A percentile compares a stretch with the other conserved stretches of the same genome.
Evolutionary conservation across 2,329 filamentous ascomycete species (phyloP).

Genomic region (Arthroderma sp.): DNA sequence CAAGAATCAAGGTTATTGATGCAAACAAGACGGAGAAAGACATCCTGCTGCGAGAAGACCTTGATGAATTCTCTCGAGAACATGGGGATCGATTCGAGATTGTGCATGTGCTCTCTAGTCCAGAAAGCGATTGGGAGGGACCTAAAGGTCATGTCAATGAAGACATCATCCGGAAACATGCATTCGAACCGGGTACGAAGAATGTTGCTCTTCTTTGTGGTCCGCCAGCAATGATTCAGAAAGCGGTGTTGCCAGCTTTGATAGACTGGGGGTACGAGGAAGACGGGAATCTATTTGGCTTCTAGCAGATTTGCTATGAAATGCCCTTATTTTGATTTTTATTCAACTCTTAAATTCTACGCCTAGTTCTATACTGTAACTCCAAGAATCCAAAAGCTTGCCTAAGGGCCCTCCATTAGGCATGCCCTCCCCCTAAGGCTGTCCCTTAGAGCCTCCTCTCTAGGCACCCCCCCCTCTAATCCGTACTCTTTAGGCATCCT

Average conservation of each 20-base stretch:
- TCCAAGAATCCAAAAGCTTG: too few relatives aligned
- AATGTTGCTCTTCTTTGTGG: slow-evolving; percentile 40
- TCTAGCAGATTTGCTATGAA: too few relatives aligned
- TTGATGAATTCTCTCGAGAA: slow-evolving; percentile 32
- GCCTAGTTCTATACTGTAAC: too few relatives aligned
- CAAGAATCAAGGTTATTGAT: slow-evolving; percentile 35
- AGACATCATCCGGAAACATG: slow-evolving; percentile 30
- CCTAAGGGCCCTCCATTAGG: too few relatives aligned
- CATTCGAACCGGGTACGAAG: slow-evolving; percentile 34
- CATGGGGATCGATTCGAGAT: slow-evolving; percentile 33
- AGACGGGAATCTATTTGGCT: slow-evolving; percentile 37
- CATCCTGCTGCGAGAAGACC: slow-evolving; percentile 35
- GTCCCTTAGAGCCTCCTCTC: too few relatives aligned
- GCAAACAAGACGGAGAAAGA: slow-evolving; percentile 40
- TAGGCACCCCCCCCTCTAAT: too few relatives aligned
- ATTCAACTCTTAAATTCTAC: too few relatives aligned
- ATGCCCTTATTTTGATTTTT: too few relatives aligned
- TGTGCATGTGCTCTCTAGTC: slow-evolving; percentile 38
- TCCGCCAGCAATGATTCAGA: slow-evolving; percentile 41
- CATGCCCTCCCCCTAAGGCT: too few relatives aligned
- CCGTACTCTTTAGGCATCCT: too few relatives aligned
- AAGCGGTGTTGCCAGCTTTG: slow-evolving; percentile 40
- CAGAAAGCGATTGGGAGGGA: slow-evolving; percentile 36
- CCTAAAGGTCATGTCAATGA: slow-evolving; percentile 35
- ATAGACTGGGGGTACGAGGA: slow-evolving; percentile 37